phyloP scores from a whole-genome alignment of 2,329 filamentous ascomycete genomes.

The Xylariaceae sp. region DNA sequence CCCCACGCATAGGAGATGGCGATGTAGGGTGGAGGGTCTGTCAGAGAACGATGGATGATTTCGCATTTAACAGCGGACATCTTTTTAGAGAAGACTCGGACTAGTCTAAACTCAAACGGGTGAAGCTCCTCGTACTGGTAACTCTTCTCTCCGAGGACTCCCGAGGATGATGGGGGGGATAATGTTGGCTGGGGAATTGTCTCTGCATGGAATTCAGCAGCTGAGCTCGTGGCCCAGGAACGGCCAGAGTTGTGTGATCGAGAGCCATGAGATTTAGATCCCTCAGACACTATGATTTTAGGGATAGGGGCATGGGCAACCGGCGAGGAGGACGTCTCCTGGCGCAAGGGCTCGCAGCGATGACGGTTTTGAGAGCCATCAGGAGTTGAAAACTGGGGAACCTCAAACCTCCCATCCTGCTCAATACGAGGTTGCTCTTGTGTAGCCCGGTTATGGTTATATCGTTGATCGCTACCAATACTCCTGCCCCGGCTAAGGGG shows the following conservation, averaged over 20 bases:
- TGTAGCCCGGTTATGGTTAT: neutral
- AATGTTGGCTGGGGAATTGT: neutral
- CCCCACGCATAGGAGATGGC: slow-evolving; percentile 20
- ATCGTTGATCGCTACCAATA: neutral
- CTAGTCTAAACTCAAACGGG: slow-evolving; percentile 7
- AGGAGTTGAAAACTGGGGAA: neutral
- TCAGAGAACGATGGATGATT: slow-evolving; percentile 11
- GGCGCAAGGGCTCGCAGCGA: neutral
- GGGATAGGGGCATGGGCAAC: neutral
- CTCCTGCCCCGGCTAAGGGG: neutral
- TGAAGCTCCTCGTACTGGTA: slow-evolving; percentile 50
- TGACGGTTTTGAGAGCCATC: neutral
- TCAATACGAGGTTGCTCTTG: neutral
- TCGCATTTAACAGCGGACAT: slow-evolving; percentile 17
- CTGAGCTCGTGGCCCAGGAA: neutral
- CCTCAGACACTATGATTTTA: neutral
- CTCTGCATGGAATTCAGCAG: neutral
- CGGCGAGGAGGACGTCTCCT: neutral
- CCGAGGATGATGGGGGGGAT: neutral
- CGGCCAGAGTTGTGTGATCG: neutral
- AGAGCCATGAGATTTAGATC: neutral
- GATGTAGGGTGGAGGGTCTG: slow-evolving; percentile 4
- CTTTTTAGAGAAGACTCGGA: neutral
- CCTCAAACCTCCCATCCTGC: neutral
- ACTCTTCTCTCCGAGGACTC: neutral